A percentile compares a stretch with the other conserved stretches of the same genome.
These are phyloP conservation scores for Tetrahymena thermophila DNA, from an alignment of 73 alveolate species.

Conservation along the genomic window DNA sequence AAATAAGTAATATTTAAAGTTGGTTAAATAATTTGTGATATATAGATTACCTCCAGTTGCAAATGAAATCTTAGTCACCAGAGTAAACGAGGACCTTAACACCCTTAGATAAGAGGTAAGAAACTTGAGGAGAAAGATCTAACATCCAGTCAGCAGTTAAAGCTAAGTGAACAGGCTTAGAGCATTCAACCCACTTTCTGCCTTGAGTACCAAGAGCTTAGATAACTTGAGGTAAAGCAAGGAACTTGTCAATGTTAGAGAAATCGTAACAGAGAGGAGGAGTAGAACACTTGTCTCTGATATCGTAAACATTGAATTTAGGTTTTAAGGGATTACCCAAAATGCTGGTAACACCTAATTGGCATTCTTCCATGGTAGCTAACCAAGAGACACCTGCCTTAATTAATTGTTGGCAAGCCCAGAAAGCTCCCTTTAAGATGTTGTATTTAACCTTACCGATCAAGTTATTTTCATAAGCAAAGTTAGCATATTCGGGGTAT, in stretches of 20 bases:
- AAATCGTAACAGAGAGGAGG: conserved; percentile 57
- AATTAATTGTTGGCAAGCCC: conserved; percentile 31
- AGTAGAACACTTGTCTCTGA: conserved; percentile 38
- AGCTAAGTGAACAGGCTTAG: conserved; percentile 47
- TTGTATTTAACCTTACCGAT: conserved; percentile 13
- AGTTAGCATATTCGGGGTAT: conserved; percentile 46
- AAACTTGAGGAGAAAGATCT: conserved; percentile 50
- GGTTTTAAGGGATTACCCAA: conserved; percentile 51
- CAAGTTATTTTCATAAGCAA: conserved; percentile 50
- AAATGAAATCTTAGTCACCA: conserved; percentile 63
- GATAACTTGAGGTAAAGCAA: conserved; percentile 23
- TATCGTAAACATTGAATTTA: conserved; percentile 53
- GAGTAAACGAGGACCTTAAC: conserved; percentile 51
- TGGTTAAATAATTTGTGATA: no score
- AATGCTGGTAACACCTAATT: conserved; percentile 27
- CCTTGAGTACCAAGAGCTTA: conserved; percentile 50
- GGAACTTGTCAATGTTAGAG: conserved; percentile 36
- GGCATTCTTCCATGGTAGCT: conserved; percentile 47
- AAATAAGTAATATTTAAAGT: no score
- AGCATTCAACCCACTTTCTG: conserved; percentile 55
- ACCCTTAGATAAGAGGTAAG: conserved; percentile 38
- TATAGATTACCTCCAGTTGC: conserved; percentile 46
- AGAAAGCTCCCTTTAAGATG: conserved; percentile 32
- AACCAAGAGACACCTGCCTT: conserved; percentile 12
- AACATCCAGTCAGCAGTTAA: conserved; percentile 61